Evolutionary conservation across 331 rosid species (phyloP).

Genomic region (Ulmus americana): DNA sequence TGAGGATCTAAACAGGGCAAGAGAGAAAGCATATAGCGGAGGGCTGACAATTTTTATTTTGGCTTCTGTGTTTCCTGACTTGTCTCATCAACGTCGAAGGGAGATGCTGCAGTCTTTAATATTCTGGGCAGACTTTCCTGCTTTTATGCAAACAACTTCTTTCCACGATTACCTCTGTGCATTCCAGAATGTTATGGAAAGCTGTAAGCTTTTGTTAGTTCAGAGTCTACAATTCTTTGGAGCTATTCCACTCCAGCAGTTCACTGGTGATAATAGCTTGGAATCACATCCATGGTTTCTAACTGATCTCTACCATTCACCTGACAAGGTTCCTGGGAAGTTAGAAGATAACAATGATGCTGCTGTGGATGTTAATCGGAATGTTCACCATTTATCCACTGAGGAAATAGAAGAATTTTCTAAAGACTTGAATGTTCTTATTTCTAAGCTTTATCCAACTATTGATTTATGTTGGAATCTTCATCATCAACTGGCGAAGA

Average conservation of each 20-base stretch:
- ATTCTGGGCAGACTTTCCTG: conserved; percentile 56
- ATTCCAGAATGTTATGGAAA: conserved; percentile 66
- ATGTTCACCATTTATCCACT: conserved; percentile 27
- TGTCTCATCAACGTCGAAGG: conserved; percentile 60
- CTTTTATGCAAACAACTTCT: conserved; percentile 61
- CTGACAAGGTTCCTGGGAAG: conserved; percentile 31
- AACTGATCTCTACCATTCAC: conserved; percentile 38
- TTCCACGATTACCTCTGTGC: conserved; percentile 73
- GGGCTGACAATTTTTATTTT: conserved; percentile 72
- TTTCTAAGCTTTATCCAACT: conserved; percentile 52
- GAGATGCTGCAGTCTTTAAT: conserved; percentile 60
- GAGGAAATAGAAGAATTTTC: conserved; percentile 61
- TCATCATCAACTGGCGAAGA: conserved; percentile 72
- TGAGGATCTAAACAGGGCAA: conserved; percentile 34
- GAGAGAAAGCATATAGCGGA: conserved; percentile 40
- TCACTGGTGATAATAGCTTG: conserved; percentile 38
- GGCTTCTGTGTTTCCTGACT: conserved; percentile 72
- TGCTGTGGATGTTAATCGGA: conserved; percentile 26
- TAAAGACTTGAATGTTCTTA: conserved; percentile 55
- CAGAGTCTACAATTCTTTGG: conserved; percentile 44
- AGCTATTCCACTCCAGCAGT: conserved; percentile 44
- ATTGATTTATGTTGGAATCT: conserved; percentile 75
- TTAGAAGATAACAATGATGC: conserved; percentile 27
- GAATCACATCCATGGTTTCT: conserved; percentile 52
- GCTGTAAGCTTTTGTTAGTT: conserved; percentile 55